Evolutionary conservation across 805 yeast genomes (phyloP), one percentile per base, ranked within the genome.

Genomic region (Suhomyces sp.): DNA sequence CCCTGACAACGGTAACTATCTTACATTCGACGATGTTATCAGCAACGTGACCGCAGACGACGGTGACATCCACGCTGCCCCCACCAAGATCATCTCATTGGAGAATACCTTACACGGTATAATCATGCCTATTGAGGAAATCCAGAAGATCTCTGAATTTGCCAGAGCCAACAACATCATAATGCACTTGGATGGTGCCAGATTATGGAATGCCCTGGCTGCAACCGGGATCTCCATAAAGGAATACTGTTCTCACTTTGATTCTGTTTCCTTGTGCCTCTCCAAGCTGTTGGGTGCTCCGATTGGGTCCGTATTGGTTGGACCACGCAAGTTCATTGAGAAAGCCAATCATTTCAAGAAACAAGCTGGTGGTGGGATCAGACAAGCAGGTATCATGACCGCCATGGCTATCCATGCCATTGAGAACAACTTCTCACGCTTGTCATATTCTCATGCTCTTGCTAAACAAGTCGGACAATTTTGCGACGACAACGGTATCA

Each of bases 241-340:
- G 13, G 86, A 86, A 50, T 88, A 81, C 58, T 84, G 95, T 47
- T 68, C 73, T 43, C 65, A 79, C 42, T 88, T 88, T 56, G 97
- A 88, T 60, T 79, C 93, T n/a, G 85, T 90, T 31, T 86, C 95
- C 11, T 72, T 90, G 33, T 90, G 97, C 60, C 63, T 90, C 33
- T 87, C 96, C 32, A 90, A 90, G 59, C 82, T 95, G 5, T 69
- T 88, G 51, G 96, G 96, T 40, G 96, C 96, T 1, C 96, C 97
- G 39, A 80, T 90, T 51, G 97, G 97, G 6, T 83, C 95, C 11
- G 77, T 88, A 4, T 69, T 90, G 28, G 96, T 88, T 25, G 93
- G 95, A 25, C 63, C 68, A 29, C 51, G 56, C 25, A 63, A 65
- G 33, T 72, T 79, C 48, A 81, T 88, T 43, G 63, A 68, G 48